Evolutionary conservation across 495 filamentous ascomycete genomes (phyloP).

Genomic region (Xylaria scruposa): DNA sequence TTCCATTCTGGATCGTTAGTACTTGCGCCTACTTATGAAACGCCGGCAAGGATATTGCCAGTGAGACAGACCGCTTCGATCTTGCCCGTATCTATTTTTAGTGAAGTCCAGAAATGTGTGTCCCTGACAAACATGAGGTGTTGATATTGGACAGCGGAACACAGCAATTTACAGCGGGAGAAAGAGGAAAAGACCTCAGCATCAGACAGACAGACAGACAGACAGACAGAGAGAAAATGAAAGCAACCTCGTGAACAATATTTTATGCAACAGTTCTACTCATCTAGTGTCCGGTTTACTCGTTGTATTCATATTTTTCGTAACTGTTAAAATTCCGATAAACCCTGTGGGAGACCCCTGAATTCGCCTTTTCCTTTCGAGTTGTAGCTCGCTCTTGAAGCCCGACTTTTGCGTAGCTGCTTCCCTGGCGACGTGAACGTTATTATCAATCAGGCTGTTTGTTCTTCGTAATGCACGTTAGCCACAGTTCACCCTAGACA

Average conservation of each 20-base stretch:
- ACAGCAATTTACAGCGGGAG: not conserved
- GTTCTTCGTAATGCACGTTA: too few relatives aligned
- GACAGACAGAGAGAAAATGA: not conserved
- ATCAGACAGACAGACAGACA: conserved; percentile 2
- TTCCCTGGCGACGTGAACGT: not conserved
- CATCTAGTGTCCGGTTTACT: not conserved
- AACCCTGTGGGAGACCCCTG: not conserved
- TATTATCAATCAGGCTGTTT: not conserved
- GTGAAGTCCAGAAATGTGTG: not conserved
- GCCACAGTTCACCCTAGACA: not conserved
- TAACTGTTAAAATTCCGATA: not conserved
- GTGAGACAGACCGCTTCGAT: conserved; percentile 4
- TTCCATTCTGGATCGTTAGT: conserved; percentile 17
- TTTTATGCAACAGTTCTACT: not conserved
- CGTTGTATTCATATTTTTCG: not conserved
- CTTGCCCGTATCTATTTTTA: conserved; percentile 16
- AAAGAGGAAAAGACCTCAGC: not conserved
- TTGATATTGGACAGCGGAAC: conserved; percentile 18
- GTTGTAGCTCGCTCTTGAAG: not conserved
- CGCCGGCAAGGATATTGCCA: conserved; percentile 19
- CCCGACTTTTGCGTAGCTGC: not conserved
- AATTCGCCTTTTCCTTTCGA: not conserved
- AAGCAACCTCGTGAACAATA: not conserved
- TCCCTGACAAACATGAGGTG: not conserved
- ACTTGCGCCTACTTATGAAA: conserved; percentile 10